Conservation (phyloP, 306 rosid genomes). For the Vachellia pachyceras region DNA sequence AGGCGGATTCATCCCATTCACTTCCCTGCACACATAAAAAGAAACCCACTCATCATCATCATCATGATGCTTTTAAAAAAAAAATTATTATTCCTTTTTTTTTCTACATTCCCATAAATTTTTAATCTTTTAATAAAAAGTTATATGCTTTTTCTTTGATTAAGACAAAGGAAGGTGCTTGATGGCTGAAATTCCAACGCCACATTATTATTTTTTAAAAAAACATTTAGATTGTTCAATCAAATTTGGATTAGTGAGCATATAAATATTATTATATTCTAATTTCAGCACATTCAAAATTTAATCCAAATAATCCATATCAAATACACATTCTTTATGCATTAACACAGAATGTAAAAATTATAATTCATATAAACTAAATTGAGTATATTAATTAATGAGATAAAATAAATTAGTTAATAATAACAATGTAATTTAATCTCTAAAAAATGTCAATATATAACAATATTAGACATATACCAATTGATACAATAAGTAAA, state of each 20-base stretch:
- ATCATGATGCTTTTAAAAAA: neutral
- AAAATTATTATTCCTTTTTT: neutral
- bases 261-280: neutral
- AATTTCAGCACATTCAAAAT: no score
- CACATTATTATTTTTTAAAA: neutral
- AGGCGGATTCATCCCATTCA: conserved; percentile 86
- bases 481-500: no score
- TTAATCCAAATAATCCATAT: no score
- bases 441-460: no score
- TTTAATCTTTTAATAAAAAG: neutral
- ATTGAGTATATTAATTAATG: no score
- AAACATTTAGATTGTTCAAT: neutral
- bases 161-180: neutral
- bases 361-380: no score
- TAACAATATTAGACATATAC: no score
- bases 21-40: conserved; percentile 50
- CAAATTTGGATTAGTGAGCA: neutral
- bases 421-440: no score
- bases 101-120: neutral
- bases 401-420: no score
- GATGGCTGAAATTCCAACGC: neutral
- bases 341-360: no score
- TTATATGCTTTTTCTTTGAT: neutral
- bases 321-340: neutral
- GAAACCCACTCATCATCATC: neutral